Base-by-base conservation (phyloP, 129 eudicot genomes). In the Apium graveolens region DNA sequence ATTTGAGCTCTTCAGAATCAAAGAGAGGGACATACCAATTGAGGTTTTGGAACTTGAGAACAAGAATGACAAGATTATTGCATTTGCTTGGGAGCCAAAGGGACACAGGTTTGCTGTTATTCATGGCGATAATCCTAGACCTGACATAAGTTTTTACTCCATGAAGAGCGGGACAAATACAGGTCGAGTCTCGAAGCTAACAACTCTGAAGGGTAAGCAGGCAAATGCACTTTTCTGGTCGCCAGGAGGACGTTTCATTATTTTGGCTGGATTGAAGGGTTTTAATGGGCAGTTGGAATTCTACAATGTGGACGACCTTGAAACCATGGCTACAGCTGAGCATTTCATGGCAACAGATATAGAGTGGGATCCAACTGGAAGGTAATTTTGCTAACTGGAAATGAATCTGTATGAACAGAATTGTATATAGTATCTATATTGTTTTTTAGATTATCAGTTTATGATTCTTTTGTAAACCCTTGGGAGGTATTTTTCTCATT, bases 11-110 rank as follows among this genome's bases (percentile, higher is more conserved):
- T 93, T 93, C 84, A 84, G 98, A 45, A 93, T 93, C 78, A 93
- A 90, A 53, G 98, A 93, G 76, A 81, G 98, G 21, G 98, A 93
- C 83, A 93, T 93, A 16, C 98, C 98, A 3, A 93, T 93, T 46
- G 98, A 93, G 78, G 98, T 93, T 65, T 82, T 93, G 68, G 98
- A 93, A 85, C 98, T 93, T 48, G 98, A 93, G 51, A 93, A 93
- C 69, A 93, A 93, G 84, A 93, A 90, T 70, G 98, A 93, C 76
- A 93, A 93, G 87, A 89, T 93, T 46, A 89, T 93, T 51, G 87
- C 98, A 21, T 93, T 93, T 90, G 96, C 98, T 75, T 93, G 98
- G 98, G 98, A 93, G 80, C 96, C 98, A 21, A 93, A 93, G 78
- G 98, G 98, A 68, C 96, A 93, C 82, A 86, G 98, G 65, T 93